Evolutionary conservation across 805 yeast genomes (phyloP), one percentile per base, ranked within the genome.

Genomic region (Starmerella sirachaensis): DNA sequence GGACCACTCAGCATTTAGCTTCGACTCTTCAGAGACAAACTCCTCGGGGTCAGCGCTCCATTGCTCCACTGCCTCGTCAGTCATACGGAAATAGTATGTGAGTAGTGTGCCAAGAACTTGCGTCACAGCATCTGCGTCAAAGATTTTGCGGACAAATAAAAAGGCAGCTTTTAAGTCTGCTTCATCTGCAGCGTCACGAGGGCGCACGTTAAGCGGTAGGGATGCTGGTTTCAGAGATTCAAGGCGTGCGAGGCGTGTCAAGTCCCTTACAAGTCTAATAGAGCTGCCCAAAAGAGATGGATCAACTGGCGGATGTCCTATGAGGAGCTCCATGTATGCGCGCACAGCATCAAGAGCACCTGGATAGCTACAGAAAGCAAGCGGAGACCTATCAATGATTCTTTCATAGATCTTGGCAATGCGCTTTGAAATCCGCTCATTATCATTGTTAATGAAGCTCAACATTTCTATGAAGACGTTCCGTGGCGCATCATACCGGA

Each of bases 41-140:
- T 84, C 95, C 55, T 85, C 97, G 0, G 97, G 95, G 42, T 85
- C 94, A 13, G 69, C 57, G 10, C 65, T 55, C 97, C 97, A 91
- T 26, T 72, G 63, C 49, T 81, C 93, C 33, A 88, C 57, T 54
- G 86, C 96, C 1, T 69, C 57, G 0, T 88, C 84, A 41, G 76
- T 72, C 33, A 86, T 58, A 39, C 78, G 70, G 45, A 91, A 64
- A 57, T 83, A 86, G 72, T 78, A 77, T 28, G 68, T 65, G 41
- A 85, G 75, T 24, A 86, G 62, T 29, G 80, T 59, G 42, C 78
- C 79, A 10, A 82, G 69, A 10, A 88, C 56, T 18, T 70, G 68
- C 11, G 76, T 64, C 8, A 70, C 68, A 5, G 55, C 6, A 19
- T 21, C 33, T 9, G 37, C 16, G 24, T 33, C 83, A 74, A 40